Percentiles rank a stretch among this genome's conserved stretches.
These are phyloP conservation scores for Picochlorum costavermella DNA, from an alignment of 139 green algal species.

Conservation along the genomic window DNA sequence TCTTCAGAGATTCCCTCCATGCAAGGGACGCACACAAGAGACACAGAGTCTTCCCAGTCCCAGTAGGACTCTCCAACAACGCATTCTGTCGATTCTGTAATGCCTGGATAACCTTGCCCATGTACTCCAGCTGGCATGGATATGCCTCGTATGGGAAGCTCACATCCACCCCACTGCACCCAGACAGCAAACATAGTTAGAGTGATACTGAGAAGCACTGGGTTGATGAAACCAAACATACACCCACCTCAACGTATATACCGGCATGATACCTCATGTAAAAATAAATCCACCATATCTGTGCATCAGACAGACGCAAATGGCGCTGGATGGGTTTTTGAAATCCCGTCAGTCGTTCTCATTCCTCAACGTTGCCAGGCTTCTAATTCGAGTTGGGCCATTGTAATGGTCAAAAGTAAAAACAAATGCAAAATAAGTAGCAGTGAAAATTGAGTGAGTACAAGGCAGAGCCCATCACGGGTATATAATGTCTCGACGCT, in stretches of 20 bases:
- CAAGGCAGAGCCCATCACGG: too few species aligned
- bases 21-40: constrained; percentile 89
- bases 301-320: too few species aligned
- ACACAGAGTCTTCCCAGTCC: constrained; percentile 96
- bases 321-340: background rate
- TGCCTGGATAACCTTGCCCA: constrained; percentile 81
- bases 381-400: too few species aligned
- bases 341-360: too few species aligned
- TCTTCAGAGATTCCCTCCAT: constrained; percentile 54
- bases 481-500: too few species aligned
- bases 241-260: background rate
- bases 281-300: background rate
- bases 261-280: background rate
- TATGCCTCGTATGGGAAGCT: constrained; percentile 85
- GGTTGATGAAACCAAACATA: background rate
- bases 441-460: too few species aligned
- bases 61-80: constrained; percentile 89
- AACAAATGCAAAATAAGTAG: too few species aligned
- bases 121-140: constrained; percentile 78
- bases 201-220: background rate
- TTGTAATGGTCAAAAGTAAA: too few species aligned
- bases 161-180: constrained; percentile 50
- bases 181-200: background rate
- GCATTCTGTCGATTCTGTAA: constrained; percentile 76
- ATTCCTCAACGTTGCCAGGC: too few species aligned